Evolutionary conservation across 495 filamentous ascomycete genomes (phyloP).

Genomic region (Monascus purpureus): DNA sequence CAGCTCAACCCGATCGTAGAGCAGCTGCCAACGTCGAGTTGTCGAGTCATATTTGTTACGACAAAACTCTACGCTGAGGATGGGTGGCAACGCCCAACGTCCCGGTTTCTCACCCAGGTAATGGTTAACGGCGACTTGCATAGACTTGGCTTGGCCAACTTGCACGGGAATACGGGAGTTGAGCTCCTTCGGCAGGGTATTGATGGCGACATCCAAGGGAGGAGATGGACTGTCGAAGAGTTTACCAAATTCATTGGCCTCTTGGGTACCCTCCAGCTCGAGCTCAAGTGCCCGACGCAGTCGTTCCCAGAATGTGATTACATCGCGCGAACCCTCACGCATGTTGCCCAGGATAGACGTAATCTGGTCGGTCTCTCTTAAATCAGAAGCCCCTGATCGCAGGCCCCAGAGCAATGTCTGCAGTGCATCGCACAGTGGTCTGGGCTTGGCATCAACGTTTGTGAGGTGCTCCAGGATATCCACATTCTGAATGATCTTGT

Average conservation of each 20-base stretch:
- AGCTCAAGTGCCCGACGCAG: slow-evolving; percentile 37
- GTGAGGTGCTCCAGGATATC: slow-evolving; percentile 34
- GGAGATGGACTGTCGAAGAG: slow-evolving; percentile 31
- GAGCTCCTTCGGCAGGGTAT: slow-evolving; percentile 24
- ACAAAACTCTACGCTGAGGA: slow-evolving; percentile 46
- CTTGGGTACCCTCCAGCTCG: slow-evolving; percentile 33
- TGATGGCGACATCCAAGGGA: slow-evolving; percentile 3
- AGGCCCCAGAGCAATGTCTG: slow-evolving; percentile 32
- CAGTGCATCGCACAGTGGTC: slow-evolving; percentile 34
- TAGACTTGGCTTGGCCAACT: slow-evolving; percentile 21
- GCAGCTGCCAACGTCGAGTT: slow-evolving; percentile 41
- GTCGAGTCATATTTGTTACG: slow-evolving; percentile 40
- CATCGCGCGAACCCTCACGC: slow-evolving; percentile 30
- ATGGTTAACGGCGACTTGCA: slow-evolving; percentile 14
- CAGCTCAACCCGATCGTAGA: slow-evolving; percentile 41
- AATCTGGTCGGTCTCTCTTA: slow-evolving; percentile 30
- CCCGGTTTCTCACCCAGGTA: slow-evolving; percentile 23
- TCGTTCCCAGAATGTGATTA: slow-evolving; percentile 40
- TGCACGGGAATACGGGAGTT: slow-evolving; percentile 27
- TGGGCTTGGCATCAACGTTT: slow-evolving; percentile 35
- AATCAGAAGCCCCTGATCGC: slow-evolving; percentile 17
- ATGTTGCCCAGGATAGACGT: slow-evolving; percentile 29
- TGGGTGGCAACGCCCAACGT: slow-evolving; percentile 27
- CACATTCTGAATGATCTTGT: slow-evolving; percentile 37
- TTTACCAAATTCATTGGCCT: slow-evolving; percentile 21